Percentiles rank a stretch among this genome's conserved stretches.
Conservation (phyloP, 2,329 filamentous ascomycete species). For the Trichophyton simii region DNA sequence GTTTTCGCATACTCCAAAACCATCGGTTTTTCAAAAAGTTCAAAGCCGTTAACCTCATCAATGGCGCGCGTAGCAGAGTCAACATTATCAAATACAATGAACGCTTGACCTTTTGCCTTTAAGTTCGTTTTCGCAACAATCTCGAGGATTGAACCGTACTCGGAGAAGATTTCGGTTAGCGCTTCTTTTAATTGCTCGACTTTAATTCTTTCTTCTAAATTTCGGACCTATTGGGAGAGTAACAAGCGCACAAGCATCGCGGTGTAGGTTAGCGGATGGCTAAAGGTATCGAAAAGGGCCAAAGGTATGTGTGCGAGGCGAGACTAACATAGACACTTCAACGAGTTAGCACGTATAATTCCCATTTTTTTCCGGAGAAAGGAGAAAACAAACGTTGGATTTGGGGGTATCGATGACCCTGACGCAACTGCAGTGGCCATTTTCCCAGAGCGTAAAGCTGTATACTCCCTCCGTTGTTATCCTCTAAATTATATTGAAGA, state of each 20-base stretch:
- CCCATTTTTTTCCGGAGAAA: not conserved
- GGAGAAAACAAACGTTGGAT: conserved; percentile 26
- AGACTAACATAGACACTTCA: conserved; percentile 31
- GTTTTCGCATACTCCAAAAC: conserved; percentile 68
- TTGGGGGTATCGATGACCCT: conserved; percentile 23
- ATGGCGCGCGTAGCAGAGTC: conserved; percentile 70
- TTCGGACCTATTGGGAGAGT: conserved; percentile 44
- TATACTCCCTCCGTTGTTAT: not conserved
- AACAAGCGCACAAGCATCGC: not conserved
- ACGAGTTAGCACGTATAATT: conserved; percentile 7
- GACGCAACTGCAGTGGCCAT: conserved; percentile 28
- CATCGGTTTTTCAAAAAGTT: conserved; percentile 86
- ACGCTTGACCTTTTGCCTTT: conserved; percentile 88
- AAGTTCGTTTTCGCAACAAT: conserved; percentile 81
- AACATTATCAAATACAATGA: conserved; percentile 76
- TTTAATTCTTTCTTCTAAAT: conserved; percentile 87
- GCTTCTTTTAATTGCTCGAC: conserved; percentile 61
- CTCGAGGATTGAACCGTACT: conserved; percentile 77
- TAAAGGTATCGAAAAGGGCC: not conserved
- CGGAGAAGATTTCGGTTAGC: conserved; percentile 65
- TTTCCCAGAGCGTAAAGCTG: conserved; percentile 9
- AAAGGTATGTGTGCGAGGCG: not conserved
- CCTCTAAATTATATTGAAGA: not conserved
- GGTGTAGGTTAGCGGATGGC: not conserved
- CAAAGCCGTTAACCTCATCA: conserved; percentile 82